Percentiles rank a stretch among this genome's conserved stretches.
phyloP scores from a whole-genome alignment of 2,329 filamentous ascomycete genomes.

The Arthrobotrys megalospora region DNA sequence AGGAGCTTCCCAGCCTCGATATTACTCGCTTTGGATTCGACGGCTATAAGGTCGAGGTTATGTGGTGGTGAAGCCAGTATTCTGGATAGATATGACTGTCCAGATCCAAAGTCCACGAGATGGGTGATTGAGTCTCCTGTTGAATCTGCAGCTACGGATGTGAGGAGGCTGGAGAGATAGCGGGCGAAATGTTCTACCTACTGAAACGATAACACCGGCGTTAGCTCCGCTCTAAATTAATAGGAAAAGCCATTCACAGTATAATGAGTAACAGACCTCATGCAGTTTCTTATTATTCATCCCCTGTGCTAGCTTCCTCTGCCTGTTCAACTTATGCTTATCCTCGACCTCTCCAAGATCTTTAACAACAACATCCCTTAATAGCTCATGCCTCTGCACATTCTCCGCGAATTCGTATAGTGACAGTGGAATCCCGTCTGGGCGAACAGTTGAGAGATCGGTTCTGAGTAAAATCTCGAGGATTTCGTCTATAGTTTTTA shows the following conservation, averaged over 20 bases:
- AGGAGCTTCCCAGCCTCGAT: conserved; percentile 87
- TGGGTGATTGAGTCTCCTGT: conserved; percentile 78
- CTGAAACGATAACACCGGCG: conserved; percentile 30
- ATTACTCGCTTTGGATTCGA: conserved; percentile 89
- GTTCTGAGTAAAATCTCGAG: conserved; percentile 82
- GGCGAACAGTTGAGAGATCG: conserved; percentile 72
- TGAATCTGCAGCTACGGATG: conserved; percentile 32
- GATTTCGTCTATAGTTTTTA: conserved; percentile 80
- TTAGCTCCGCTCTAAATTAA: conserved; percentile 11
- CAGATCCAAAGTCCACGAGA: conserved; percentile 94
- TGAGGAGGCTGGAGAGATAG: conserved; percentile 69
- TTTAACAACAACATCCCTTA: conserved; percentile 57
- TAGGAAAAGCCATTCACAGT: background rate
- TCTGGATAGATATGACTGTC: conserved; percentile 94
- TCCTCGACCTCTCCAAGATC: conserved; percentile 36
- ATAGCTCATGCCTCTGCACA: conserved; percentile 62
- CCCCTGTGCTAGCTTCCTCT: conserved; percentile 80
- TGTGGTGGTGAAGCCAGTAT: conserved; percentile 81
- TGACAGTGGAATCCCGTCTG: conserved; percentile 69
- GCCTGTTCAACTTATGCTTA: conserved; percentile 75
- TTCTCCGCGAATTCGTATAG: conserved; percentile 61
- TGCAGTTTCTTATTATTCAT: conserved; percentile 98
- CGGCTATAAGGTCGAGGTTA: conserved; percentile 87
- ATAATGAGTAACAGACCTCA: conserved; percentile 75
- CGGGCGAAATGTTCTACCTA: conserved; percentile 79